Evolutionary conservation across 2,329 filamentous ascomycete genomes (phyloP).

Genomic region (Arachnomyces sp.): DNA sequence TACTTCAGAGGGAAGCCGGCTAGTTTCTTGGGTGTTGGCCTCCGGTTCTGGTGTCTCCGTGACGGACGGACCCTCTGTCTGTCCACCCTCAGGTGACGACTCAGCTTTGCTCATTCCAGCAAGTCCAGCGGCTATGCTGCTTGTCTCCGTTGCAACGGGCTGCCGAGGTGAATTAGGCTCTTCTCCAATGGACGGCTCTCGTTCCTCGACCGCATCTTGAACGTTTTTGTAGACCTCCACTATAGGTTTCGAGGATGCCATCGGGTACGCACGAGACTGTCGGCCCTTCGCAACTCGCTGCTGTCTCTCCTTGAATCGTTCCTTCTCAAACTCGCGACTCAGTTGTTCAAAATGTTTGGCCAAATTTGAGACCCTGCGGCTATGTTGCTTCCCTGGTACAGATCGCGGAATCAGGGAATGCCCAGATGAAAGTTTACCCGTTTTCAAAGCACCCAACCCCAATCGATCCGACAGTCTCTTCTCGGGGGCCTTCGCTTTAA

Average conservation of each 20-base stretch:
- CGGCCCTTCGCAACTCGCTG: conserved; percentile 70
- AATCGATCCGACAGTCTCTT: conserved; percentile 72
- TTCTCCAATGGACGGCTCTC: conserved; percentile 60
- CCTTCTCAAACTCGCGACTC: conserved; percentile 92
- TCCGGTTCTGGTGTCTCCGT: conserved; percentile 37
- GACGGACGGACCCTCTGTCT: conserved; percentile 4
- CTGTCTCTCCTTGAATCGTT: conserved; percentile 76
- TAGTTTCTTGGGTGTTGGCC: conserved; percentile 37
- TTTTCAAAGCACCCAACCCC: conserved; percentile 59
- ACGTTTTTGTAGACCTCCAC: conserved; percentile 95
- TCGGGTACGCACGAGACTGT: conserved; percentile 73
- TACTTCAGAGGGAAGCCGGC: conserved; percentile 53
- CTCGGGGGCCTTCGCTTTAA: conserved; percentile 45
- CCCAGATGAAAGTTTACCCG: conserved; percentile 38
- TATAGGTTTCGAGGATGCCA: conserved; percentile 88
- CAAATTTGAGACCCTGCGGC: conserved; percentile 79
- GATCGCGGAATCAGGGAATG: conserved; percentile 83
- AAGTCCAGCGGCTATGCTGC: conserved; percentile 3
- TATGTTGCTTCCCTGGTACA: conserved; percentile 60
- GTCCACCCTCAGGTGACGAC: conserved; percentile 13
- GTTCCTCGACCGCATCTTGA: conserved; percentile 82
- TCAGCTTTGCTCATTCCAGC: conserved; percentile 9
- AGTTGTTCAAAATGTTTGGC: conserved; percentile 95
- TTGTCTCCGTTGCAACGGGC: conserved; percentile 1
- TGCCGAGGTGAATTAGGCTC: conserved; percentile 27